Evolutionary conservation across 495 filamentous ascomycete genomes (phyloP), one percentile per base, ranked within the genome.

Genomic region (Lasiosphaeria ovina): DNA sequence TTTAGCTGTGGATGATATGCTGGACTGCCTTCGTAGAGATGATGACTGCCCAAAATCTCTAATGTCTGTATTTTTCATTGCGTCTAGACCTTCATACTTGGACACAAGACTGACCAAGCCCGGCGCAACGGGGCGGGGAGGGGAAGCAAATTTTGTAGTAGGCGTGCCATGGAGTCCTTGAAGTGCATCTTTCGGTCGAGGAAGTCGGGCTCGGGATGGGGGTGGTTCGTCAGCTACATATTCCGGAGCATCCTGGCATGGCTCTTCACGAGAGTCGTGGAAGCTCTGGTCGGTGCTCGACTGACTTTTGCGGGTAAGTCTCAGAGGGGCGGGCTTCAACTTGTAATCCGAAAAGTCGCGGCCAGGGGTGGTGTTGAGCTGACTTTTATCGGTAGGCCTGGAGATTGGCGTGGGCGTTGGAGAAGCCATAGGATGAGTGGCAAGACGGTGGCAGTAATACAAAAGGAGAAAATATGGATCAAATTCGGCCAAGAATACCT

Each of bases 71-170:
- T 48, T 67, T 34, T 64, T 72, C 9, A 70, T 61, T 7, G 70
- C 65, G 55, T 75, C 73, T 35, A 78, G 66, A 1, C 67, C 63
- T 61, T 79, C 76, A 35, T 77, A 81, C 16, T 71, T 79, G 17
- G 75, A 76, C 34, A 77, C 65, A 4, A 79, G 62, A 4, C 69
- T 59, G 8, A 67, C 65, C 8, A 81, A 55, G 3, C 50, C 66
- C 44, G 44, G 44, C 11, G 11, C 44, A n/a, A n/a, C 12, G 11
- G 44, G 44, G 1, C 44, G 44, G 16, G 44, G 6, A 14, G 44
- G 8, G 12, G 44, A 5, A 14, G 44, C 12, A 4, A 47, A n/a
- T n/a, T 47, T n/a, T 11, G 16, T 11, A 47, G 16, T 3, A 5
- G 12, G 44, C 12, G 12, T 47, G 5, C 44, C 44, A 24, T 24